These are phyloP conservation scores for Hypholoma sublateritium DNA, from an alignment of 768 basidiomycete genomes.

Conservation along the genomic window DNA sequence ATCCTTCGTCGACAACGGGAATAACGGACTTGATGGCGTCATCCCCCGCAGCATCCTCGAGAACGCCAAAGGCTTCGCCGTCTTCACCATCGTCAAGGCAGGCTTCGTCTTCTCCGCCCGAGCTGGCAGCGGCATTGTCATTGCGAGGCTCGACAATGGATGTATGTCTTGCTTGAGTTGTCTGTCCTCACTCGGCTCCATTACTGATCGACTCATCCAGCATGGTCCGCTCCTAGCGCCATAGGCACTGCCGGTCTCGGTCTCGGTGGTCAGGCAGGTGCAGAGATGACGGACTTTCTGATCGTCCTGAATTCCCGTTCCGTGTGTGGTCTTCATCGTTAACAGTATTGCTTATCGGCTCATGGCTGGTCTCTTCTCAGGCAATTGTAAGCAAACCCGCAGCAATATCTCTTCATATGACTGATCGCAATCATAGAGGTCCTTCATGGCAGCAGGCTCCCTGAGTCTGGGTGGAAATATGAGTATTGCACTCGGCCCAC, in stretches of 20 bases:
- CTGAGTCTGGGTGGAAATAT: conserved; percentile 89
- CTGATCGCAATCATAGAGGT: conserved; percentile 42
- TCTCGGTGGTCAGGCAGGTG: conserved; percentile 79
- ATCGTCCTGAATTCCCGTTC: conserved; percentile 84
- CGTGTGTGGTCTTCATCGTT: conserved; percentile 37
- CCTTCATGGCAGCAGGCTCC: conserved; percentile 94
- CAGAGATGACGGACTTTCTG: conserved; percentile 89
- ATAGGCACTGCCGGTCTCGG: conserved; percentile 93
- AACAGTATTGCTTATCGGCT: neutral
- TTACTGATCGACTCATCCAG: conserved; percentile 32
- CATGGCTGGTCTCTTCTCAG: conserved; percentile 29
- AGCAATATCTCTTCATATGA: neutral
- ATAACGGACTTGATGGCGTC: conserved; percentile 83
- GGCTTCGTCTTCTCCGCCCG: conserved; percentile 72
- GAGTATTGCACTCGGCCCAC: conserved; percentile 85
- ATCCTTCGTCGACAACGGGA: conserved; percentile 78
- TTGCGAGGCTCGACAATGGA: conserved; percentile 80
- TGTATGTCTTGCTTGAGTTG: conserved; percentile 45
- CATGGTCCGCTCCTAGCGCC: conserved; percentile 93
- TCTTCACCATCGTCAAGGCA: conserved; percentile 86
- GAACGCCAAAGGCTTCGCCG: conserved; percentile 76
- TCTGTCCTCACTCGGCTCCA: neutral
- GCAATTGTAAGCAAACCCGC: conserved; percentile 55
- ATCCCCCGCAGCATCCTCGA: conserved; percentile 51
- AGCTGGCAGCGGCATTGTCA: conserved; percentile 86